Evolutionary conservation across 345 rosid species (phyloP), one percentile per base, ranked within the genome.

Genomic region (Psidium friedrichsthalianum): DNA sequence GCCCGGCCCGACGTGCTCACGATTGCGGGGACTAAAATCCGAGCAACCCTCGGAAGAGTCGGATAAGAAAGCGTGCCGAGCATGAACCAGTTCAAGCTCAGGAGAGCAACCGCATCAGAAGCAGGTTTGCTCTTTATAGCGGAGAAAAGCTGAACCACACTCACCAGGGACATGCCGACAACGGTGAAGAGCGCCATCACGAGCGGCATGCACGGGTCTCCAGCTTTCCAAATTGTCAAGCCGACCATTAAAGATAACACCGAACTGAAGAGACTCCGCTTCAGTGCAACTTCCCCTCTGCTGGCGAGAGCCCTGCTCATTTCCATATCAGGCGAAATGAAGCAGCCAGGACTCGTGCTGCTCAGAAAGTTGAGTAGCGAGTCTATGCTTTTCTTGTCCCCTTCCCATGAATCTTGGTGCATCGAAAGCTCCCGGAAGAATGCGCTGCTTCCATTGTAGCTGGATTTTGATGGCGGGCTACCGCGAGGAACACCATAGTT

Each of bases 71-170:
- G 96, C 1, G 93, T 89, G 61, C 98, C 98, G 1, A 97, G 93
- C 15, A 95, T 86, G 88, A 97, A 97, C 93, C 97, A 95, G 83
- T 95, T 95, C 82, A 97, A 89, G 90, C 96, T 97, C 88, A 97
- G 85, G 55, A 97, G 90, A 56, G 98, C 96, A 59, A 94, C 91
- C 6, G 96, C 98, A 86, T 97, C 96, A 49, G 93, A 92, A 83
- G 96, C 95, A 47, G 95, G 96, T 85, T 89, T 94, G 91, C 93
- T 91, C 86, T 85, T 91, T 86, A 92, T 87, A 6, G 91, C 93
- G 36, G 93, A 94, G 94, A 95, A 93, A 86, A 94, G 90, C 84
- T 91, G 91, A 86, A 95, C 87, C 76, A 94, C 96, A 56, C 95
- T 96, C 87, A 47, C 92, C 86, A 96, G 85, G 25, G 98, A 96